Base-by-base conservation (phyloP, 1,284 basidiomycete genomes). In the Xerocomus minutiporus region DNA sequence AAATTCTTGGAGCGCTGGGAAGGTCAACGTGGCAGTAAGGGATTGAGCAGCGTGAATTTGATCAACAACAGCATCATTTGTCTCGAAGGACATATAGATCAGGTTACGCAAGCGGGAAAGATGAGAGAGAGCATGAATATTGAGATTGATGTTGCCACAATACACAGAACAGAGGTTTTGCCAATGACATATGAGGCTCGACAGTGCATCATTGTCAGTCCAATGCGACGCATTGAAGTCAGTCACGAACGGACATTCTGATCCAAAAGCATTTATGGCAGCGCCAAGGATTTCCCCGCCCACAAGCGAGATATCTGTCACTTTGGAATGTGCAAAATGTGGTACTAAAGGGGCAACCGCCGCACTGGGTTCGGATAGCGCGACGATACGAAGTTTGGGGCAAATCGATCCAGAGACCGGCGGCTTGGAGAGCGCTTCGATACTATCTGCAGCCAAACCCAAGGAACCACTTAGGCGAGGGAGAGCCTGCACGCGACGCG, bases 181-280 rank as follows among this genome's bases (percentile, higher is more conserved):
- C 59, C 59, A 62, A 17, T 4, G 8, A 20, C 54, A 36, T 39
- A 60, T 11, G 25, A 61, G 43, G 4, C 23, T n/a, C 0, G 57
- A 51, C 38, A 60, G 23, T 2, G 15, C 44, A 15, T 52, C 43
- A 8, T 15, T 17, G 13, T 44, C 5, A 3, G 26, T 20, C 48
- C 7, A 38, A 7, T 25, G 3, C 7, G 15, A 40, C 11, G 50
- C 38, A 1, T 13, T 4, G 12, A 60, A 46, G 41, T 32, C 3
- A 1, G 32, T 41, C 28, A 60, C 32, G 8, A 15, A 38, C 15
- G 52, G 46, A 45, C 38, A 45, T 28, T 12, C 25, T 3, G 20
- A 34, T 12, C 39, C 38, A 48, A 51, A 51, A 34, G 8, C 9
- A 0, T 42, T 29, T 4, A 59, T 17, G 20, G 25, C 36, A 28